These are phyloP conservation scores for Candida sanyiensis DNA, from an alignment of 805 yeast species.

Conservation along the genomic window DNA sequence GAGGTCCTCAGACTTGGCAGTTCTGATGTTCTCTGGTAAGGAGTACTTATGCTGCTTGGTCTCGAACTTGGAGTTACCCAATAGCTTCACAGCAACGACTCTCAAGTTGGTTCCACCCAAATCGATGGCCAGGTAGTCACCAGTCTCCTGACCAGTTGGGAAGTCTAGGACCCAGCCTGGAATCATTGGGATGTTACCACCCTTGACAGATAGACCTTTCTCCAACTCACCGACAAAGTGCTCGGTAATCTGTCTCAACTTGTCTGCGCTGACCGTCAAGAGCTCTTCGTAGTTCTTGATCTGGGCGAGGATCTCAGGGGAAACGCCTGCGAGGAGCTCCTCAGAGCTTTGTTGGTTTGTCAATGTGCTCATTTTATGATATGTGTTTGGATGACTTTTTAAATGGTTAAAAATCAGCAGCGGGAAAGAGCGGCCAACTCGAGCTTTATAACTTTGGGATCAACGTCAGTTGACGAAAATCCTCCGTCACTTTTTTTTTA, in stretches of 20 bases:
- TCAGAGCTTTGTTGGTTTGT: conserved; percentile 14
- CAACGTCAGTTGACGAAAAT: not conserved
- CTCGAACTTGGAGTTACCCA: conserved; percentile 80
- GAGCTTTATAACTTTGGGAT: not conserved
- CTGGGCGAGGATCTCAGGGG: conserved; percentile 53
- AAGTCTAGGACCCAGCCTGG: conserved; percentile 94
- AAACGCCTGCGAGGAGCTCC: conserved; percentile 42
- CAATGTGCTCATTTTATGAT: not conserved
- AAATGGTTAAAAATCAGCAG: no score
- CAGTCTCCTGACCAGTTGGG: conserved; percentile 89
- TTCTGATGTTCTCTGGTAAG: conserved; percentile 72
- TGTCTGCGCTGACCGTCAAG: conserved; percentile 57
- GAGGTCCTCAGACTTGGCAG: conserved; percentile 68
- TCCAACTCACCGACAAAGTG: conserved; percentile 77
- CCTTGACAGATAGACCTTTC: conserved; percentile 68
- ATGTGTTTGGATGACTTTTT: not conserved
- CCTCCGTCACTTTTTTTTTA: no score
- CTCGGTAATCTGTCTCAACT: conserved; percentile 58
- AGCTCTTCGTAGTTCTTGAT: conserved; percentile 51
- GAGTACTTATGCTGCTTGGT: conserved; percentile 82
- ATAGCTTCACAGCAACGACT: conserved; percentile 79
- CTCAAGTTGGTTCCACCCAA: conserved; percentile 97
- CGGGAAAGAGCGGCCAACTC: no score
- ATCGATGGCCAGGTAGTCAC: conserved; percentile 88
- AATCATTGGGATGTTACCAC: conserved; percentile 93